phyloP scores from a whole-genome alignment of 305 asterid species.

The Lippia alba region DNA sequence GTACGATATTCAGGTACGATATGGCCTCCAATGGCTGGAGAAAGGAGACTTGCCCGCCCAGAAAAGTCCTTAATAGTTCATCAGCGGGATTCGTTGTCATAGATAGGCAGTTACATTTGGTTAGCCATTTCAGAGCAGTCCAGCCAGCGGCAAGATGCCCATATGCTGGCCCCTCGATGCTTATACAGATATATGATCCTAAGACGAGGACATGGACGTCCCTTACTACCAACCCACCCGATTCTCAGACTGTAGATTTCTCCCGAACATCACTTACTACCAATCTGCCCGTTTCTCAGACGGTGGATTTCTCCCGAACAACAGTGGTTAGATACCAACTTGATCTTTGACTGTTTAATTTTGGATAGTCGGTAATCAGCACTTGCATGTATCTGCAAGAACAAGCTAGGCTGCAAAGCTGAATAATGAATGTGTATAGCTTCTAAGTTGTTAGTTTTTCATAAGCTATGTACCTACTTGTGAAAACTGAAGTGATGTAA shows the following conservation, averaged over 20 bases:
- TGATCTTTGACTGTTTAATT: too few species aligned
- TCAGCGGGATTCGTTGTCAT: constrained; percentile 77
- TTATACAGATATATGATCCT: constrained; percentile 79
- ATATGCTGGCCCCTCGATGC: constrained; percentile 52
- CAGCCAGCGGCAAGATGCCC: constrained; percentile 46
- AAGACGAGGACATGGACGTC: constrained; percentile 72
- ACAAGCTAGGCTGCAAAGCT: too few species aligned
- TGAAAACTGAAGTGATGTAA: too few species aligned
- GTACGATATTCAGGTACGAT: constrained; percentile 78
- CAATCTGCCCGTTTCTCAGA: too few species aligned
- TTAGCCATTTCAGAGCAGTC: constrained; percentile 45
- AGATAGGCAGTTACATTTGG: constrained; percentile 73
- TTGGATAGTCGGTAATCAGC: too few species aligned
- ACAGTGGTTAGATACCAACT: too few species aligned
- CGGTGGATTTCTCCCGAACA: too few species aligned
- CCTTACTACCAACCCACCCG: constrained; percentile 65
- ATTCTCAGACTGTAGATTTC: constrained; percentile 61
- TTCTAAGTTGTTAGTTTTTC: too few species aligned
- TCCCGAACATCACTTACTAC: constrained; percentile 45
- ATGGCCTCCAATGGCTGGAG: constrained; percentile 67
- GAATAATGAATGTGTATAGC: too few species aligned
- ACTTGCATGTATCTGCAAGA: too few species aligned
- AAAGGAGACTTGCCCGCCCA: constrained; percentile 75
- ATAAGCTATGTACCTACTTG: too few species aligned
- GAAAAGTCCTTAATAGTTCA: constrained; percentile 52